Evolutionary conservation across 2,329 filamentous ascomycete species (phyloP).

Genomic region (Penicillium sp.): DNA sequence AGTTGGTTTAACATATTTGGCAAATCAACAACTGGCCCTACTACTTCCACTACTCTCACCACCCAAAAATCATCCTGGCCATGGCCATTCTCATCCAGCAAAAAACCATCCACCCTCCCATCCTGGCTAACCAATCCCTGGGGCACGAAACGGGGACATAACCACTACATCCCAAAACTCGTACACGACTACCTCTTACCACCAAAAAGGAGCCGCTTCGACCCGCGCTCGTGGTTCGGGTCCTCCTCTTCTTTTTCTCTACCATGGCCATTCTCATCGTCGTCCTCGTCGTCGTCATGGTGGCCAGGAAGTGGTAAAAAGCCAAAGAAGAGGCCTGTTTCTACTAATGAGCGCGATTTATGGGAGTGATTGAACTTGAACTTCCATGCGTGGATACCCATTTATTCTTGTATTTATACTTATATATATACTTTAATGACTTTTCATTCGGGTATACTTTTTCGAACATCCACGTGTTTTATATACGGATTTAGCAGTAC

Average conservation of each 20-base stretch:
- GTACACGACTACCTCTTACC: conserved; percentile 6
- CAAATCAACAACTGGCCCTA: background rate
- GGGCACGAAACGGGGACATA: background rate
- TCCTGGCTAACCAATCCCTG: conserved; percentile 4
- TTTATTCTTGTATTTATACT: background rate
- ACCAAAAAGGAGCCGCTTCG: background rate
- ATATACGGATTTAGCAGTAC: no score
- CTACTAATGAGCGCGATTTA: conserved; percentile 1
- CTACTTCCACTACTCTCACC: background rate
- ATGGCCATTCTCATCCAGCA: conserved; percentile 11
- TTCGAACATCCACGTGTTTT: no score
- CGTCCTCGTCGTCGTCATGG: conserved; percentile 17
- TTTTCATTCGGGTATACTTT: no score
- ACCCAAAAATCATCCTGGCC: conserved; percentile 2
- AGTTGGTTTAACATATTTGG: conserved; percentile 2
- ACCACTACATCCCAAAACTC: conserved; percentile 3
- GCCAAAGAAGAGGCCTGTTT: background rate
- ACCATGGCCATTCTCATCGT: conserved; percentile 17
- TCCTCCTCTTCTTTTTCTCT: background rate
- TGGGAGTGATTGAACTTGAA: conserved; percentile 3
- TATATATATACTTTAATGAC: background rate
- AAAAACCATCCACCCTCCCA: background rate
- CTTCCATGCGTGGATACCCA: background rate
- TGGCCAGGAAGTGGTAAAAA: background rate
- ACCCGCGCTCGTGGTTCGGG: conserved; percentile 14